phyloP scores from a whole-genome alignment of 345 rosid species.

The Alliaria petiolata region DNA sequence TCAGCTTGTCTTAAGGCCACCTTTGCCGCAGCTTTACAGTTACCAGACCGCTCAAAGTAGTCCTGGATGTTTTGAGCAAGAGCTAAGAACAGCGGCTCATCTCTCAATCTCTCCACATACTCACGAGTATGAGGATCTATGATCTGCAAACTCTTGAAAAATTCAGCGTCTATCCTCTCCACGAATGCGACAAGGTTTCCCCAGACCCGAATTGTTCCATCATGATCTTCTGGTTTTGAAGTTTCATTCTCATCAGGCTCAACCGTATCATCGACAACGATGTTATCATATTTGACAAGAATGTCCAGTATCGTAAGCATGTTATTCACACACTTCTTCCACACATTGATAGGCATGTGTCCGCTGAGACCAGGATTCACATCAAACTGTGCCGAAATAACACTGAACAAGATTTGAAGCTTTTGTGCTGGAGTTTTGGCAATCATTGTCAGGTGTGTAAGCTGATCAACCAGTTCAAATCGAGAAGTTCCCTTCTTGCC shows the following conservation, averaged over 20 bases:
- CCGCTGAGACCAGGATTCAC: conserved; percentile 92
- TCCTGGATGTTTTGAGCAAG: conserved; percentile 89
- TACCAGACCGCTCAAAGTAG: conserved; percentile 60
- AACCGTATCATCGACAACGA: conserved; percentile 67
- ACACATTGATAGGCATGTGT: conserved; percentile 86
- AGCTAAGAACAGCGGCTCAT: conserved; percentile 73
- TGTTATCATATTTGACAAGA: conserved; percentile 61
- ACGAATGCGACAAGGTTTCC: conserved; percentile 86
- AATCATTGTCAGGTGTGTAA: conserved; percentile 79
- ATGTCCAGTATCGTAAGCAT: conserved; percentile 74
- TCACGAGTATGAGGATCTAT: conserved; percentile 94
- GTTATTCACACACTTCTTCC: conserved; percentile 90
- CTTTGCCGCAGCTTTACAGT: conserved; percentile 74
- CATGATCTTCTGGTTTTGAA: conserved; percentile 58
- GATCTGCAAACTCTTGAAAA: conserved; percentile 91
- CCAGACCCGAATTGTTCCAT: conserved; percentile 74
- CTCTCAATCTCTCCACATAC: conserved; percentile 79
- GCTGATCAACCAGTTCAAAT: conserved; percentile 95
- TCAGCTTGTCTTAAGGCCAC: conserved; percentile 76
- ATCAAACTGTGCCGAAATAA: conserved; percentile 91
- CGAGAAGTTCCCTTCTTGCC: conserved; percentile 94
- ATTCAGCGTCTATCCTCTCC: conserved; percentile 81
- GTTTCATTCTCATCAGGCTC: conserved; percentile 90
- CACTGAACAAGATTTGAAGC: conserved; percentile 84
- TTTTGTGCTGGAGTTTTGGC: conserved; percentile 99